Evolutionary conservation across 257 asterid genomes (phyloP).

Genomic region (Solanum arcanum): DNA sequence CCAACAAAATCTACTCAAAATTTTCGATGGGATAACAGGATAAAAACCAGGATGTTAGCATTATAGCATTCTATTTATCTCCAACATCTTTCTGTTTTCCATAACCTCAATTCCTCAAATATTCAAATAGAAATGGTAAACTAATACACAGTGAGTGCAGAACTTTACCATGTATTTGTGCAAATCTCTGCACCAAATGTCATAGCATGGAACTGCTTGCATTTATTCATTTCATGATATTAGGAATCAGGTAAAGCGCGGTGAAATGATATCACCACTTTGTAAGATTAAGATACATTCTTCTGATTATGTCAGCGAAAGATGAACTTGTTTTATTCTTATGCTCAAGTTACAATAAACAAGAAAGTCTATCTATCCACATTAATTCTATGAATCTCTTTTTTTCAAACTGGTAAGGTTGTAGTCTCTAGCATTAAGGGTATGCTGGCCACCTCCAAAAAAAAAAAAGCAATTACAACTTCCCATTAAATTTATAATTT

Average conservation of each 20-base stretch:
- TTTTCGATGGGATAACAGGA: background rate
- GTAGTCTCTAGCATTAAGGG: background rate
- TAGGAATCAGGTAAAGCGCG: background rate
- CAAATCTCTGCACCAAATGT: background rate
- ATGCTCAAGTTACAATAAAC: background rate
- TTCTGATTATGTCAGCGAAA: background rate
- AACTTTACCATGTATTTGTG: background rate
- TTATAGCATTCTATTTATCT: background rate
- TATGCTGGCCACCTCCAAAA: background rate
- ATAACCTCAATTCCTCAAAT: background rate
- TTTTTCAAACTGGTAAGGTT: background rate
- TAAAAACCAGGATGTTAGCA: background rate
- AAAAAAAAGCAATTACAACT: background rate
- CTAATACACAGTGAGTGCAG: background rate
- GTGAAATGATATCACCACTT: background rate
- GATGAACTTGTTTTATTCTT: background rate
- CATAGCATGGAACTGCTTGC: background rate
- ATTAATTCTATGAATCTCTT: background rate
- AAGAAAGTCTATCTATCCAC: background rate
- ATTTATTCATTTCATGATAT: background rate
- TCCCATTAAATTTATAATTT: background rate
- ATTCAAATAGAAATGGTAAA: background rate
- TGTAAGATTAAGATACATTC: background rate
- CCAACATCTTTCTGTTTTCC: background rate
- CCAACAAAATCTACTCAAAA: background rate